A percentile compares a stretch with the other conserved stretches of the same genome.
Evolutionary conservation across 2,329 filamentous ascomycete genomes (phyloP).

Genomic region (Grosmannia huntii): DNA sequence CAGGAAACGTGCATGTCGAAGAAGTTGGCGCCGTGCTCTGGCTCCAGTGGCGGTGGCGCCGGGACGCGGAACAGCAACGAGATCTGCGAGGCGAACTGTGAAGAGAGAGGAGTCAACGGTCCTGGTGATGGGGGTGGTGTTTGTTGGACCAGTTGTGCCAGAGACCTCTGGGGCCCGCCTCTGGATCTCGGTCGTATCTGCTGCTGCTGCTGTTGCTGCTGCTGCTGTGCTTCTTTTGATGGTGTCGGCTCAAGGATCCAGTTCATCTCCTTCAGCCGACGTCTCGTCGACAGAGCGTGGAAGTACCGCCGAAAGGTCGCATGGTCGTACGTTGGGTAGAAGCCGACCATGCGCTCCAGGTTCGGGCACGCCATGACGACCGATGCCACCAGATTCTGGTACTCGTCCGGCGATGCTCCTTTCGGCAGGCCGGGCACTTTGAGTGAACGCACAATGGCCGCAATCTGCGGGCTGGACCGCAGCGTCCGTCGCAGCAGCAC

Average conservation of each 20-base stretch:
- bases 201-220: constrained; percentile 14
- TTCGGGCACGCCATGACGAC: constrained; percentile 54
- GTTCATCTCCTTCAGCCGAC: constrained; percentile 41
- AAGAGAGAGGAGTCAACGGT: background rate
- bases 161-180: background rate
- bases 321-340: constrained; percentile 41
- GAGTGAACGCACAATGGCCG: constrained; percentile 40
- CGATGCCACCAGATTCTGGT: constrained; percentile 45
- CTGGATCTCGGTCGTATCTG: constrained; percentile 1
- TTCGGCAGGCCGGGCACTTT: constrained; percentile 33
- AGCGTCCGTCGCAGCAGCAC: constrained; percentile 45
- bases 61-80: background rate
- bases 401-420: constrained; percentile 29
- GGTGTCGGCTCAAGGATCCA: constrained; percentile 40
- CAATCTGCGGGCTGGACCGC: constrained; percentile 37
- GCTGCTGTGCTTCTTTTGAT: constrained; percentile 7
- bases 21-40: constrained; percentile 21
- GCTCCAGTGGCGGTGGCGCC: constrained; percentile 17
- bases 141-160: background rate
- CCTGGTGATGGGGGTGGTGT: constrained; percentile 1
- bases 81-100: background rate
- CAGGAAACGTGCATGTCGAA: constrained; percentile 37
- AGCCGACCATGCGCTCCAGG: constrained; percentile 44
- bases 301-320: constrained; percentile 38
- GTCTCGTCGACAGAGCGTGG: constrained; percentile 45